phyloP scores from a whole-genome alignment of 2,329 filamentous ascomycete species.

The Curvularia verruculosa region DNA sequence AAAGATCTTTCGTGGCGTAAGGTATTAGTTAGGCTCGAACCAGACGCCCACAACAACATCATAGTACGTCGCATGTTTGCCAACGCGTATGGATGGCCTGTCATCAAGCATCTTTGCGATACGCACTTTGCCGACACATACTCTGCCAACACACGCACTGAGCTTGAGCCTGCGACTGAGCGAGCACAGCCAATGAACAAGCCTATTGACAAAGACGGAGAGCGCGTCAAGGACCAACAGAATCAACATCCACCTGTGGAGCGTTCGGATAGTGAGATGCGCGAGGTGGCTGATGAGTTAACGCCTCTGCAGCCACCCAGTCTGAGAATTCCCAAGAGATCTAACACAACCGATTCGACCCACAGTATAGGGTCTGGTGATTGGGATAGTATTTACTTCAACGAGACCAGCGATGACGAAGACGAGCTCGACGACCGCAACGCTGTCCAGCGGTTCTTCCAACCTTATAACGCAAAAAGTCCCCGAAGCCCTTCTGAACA shows the following conservation, averaged over 20 bases:
- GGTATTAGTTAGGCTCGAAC: slow-evolving; percentile 91
- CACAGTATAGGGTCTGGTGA: slow-evolving; percentile 50
- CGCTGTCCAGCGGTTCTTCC: slow-evolving; percentile 46
- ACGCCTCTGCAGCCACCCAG: slow-evolving; percentile 38
- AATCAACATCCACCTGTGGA: slow-evolving; percentile 44
- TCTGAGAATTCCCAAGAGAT: slow-evolving; percentile 28
- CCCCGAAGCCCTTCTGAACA: slow-evolving; percentile 23
- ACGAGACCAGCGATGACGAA: slow-evolving; percentile 55
- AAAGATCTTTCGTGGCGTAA: slow-evolving; percentile 92
- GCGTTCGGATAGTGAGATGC: slow-evolving; percentile 55
- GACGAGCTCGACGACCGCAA: slow-evolving; percentile 53
- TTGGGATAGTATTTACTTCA: slow-evolving; percentile 58
- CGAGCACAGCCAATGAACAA: slow-evolving; percentile 67
- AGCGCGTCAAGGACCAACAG: slow-evolving; percentile 64
- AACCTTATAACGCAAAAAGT: slow-evolving; percentile 30
- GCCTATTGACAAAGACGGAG: slow-evolving; percentile 66
- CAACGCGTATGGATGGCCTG: slow-evolving; percentile 97
- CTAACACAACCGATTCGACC: slow-evolving; percentile 35
- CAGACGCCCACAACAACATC: slow-evolving; percentile 98
- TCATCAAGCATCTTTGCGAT: slow-evolving; percentile 91
- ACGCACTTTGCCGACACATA: slow-evolving; percentile 86
- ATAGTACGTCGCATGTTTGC: slow-evolving; percentile 95
- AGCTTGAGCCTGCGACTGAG: slow-evolving; percentile 70
- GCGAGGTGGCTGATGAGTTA: slow-evolving; percentile 55
- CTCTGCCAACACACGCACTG: slow-evolving; percentile 68